Conservation (phyloP, 208 protist genomes). For the Leishmania aethiopica region DNA sequence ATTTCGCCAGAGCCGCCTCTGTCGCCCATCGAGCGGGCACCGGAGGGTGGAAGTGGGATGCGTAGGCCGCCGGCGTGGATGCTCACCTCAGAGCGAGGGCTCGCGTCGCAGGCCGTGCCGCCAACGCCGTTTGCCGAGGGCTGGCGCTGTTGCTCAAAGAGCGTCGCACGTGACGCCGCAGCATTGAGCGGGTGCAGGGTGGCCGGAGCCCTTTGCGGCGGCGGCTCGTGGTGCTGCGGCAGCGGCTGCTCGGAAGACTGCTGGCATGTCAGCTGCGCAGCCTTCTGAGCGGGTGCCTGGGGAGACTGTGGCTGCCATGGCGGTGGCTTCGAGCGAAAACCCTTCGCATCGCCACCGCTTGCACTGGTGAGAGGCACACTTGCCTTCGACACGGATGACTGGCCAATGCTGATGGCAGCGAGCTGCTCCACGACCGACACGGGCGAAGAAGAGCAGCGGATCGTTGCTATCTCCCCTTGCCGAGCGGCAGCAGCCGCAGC, state of each 20-base stretch:
- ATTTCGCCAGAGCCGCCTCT: background rate
- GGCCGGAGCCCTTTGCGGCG: background rate
- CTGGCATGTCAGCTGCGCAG: background rate
- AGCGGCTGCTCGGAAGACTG: background rate
- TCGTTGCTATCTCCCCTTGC: background rate
- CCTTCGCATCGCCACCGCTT: background rate
- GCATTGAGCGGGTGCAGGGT: background rate
- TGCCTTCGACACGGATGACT: background rate
- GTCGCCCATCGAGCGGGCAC: background rate
- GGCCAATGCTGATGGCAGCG: background rate
- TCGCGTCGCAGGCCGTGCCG: background rate
- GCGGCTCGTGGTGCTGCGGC: background rate
- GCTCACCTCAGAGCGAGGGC: background rate
- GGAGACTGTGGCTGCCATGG: background rate
- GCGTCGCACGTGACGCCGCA: conserved; percentile 1
- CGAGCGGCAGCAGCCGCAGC: background rate
- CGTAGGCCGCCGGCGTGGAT: background rate
- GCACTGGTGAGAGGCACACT: background rate
- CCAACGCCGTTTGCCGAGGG: background rate
- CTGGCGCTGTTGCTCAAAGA: conserved; percentile 11
- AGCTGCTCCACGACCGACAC: conserved; percentile 1
- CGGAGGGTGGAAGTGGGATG: background rate
- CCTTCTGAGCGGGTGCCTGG: background rate
- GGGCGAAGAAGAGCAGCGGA: background rate
- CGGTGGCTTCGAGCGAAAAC: background rate